Percentiles rank a stretch among this genome's conserved stretches.
Evolutionary conservation across 2,329 filamentous ascomycete species (phyloP).

Genomic region (Plectosphaerella sp.): DNA sequence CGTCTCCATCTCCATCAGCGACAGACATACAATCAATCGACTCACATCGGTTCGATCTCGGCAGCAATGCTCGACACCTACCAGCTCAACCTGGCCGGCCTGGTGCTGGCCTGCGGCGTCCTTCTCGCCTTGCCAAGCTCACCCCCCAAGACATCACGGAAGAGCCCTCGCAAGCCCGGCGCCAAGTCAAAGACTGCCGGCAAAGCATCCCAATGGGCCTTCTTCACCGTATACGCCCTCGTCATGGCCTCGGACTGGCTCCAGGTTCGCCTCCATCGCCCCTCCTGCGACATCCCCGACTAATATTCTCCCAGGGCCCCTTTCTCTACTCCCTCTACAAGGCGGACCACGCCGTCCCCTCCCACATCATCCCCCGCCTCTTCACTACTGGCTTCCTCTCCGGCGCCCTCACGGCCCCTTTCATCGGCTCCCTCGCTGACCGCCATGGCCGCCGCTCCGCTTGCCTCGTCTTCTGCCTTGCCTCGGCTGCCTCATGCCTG

Average conservation of each 20-base stretch:
- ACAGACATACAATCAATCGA: background rate
- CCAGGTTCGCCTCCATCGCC: constrained; percentile 27
- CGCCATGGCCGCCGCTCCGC: constrained; percentile 44
- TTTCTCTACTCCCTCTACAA: constrained; percentile 30
- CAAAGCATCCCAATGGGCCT: constrained; percentile 21
- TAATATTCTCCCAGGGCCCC: constrained; percentile 17
- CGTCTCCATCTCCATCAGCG: background rate
- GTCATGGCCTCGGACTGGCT: constrained; percentile 49
- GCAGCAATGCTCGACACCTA: constrained; percentile 23
- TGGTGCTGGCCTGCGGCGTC: constrained; percentile 25
- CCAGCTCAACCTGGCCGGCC: constrained; percentile 24
- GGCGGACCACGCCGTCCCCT: constrained; percentile 22
- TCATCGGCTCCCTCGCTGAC: constrained; percentile 44
- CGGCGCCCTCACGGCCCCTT: constrained; percentile 36
- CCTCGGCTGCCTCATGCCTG: constrained; percentile 48
- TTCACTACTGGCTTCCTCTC: constrained; percentile 41
- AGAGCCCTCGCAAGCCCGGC: background rate
- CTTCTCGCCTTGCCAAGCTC: constrained; percentile 14
- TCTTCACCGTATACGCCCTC: constrained; percentile 40
- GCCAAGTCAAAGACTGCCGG: background rate
- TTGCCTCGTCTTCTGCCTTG: constrained; percentile 50
- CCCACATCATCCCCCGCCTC: constrained; percentile 27
- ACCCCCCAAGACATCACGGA: background rate
- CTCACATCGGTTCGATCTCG: background rate
- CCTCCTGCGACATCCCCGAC: too few species aligned